Evolutionary conservation across 2,329 filamentous ascomycete species (phyloP), one percentile per base, ranked within the genome.

Genomic region (Colletotrichum caudatum): DNA sequence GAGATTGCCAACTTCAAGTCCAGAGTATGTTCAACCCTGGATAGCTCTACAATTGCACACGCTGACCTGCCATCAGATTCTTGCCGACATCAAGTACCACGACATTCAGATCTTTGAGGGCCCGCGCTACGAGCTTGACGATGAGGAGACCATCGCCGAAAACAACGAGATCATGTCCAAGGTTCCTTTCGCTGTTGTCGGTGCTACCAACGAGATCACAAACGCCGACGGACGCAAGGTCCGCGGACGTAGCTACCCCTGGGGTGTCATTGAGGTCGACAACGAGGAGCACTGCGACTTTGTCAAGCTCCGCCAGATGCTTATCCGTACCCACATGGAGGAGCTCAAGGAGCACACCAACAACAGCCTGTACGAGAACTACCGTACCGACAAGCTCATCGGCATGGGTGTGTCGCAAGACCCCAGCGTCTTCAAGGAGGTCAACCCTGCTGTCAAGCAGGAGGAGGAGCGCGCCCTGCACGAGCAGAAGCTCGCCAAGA

Each of bases 81-180:
- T 98, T 76, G 90, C 94, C 80, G 96, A 99, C 81, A 98, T 99
- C 84, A 92, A 96, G 84, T 91, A 97, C 86, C 95, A 99, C 86
- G 93, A 92, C 79, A 98, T 99, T 79, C 95, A 98, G 84, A 99
- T 99, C 85, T 99, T 99, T 82, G 96, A 99, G 84, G 96, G 96
- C 9, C 96, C 96, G 75, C 93, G 95, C 76, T 99, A 99, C 84
- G 96, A 99, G 85, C 92, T 98, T 74, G 96, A 99, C 80, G 96
- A 99, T 77, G 96, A 99, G 85, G 96, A 99, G 89, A 99, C 96
- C 48, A 98, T 99, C 82, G 96, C 96, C 35, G 96, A 99, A 89
- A 99, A 99, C 89, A 96, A 97, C 83, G 96, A 99, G 87, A 99
- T 99, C 83, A 96, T 99, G 94, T 98, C 95, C 82, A 98, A 98